These are phyloP conservation scores for Hordeum vulgare DNA, from an alignment of 176 grass and related monocot genomes.

Conservation along the genomic window DNA sequence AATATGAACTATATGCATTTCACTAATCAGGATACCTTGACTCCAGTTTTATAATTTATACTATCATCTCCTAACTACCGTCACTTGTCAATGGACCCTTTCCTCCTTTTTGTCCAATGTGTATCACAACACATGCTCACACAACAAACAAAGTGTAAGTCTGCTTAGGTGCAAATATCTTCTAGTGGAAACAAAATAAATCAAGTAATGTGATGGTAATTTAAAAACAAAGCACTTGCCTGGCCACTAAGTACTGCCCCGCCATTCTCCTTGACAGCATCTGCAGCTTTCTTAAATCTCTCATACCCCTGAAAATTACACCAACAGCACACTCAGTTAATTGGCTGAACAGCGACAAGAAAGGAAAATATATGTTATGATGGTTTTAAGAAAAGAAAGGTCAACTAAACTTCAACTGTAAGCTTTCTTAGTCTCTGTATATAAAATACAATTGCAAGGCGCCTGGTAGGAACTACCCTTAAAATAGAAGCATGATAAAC, in stretches of 20 bases:
- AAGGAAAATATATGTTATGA: background rate
- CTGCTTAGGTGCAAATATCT: background rate
- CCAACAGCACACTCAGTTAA: slow-evolving; percentile 5
- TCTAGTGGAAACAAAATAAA: slow-evolving; percentile 3
- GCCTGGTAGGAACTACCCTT: background rate
- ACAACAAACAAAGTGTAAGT: background rate
- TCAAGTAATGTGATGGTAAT: background rate
- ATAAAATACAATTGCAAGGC: background rate
- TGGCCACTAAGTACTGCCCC: slow-evolving; percentile 63
- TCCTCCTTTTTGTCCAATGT: background rate
- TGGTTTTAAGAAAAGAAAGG: slow-evolving; percentile 6
- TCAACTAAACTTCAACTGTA: background rate
- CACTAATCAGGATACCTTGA: background rate
- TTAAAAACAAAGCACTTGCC: slow-evolving; percentile 44
- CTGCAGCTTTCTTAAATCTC: slow-evolving; percentile 89
- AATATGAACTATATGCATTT: background rate
- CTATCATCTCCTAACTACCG: background rate
- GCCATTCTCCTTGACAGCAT: slow-evolving; percentile 67
- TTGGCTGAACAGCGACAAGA: background rate
- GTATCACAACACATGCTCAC: background rate
- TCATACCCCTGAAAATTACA: slow-evolving; percentile 74
- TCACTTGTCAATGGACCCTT: background rate
- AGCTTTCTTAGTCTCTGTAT: background rate
- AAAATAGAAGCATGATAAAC: background rate
- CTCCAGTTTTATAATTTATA: background rate